Evolutionary conservation across 2,329 filamentous ascomycete genomes (phyloP), one percentile per base, ranked within the genome.

Genomic region (Dichotomopilus funicola): DNA sequence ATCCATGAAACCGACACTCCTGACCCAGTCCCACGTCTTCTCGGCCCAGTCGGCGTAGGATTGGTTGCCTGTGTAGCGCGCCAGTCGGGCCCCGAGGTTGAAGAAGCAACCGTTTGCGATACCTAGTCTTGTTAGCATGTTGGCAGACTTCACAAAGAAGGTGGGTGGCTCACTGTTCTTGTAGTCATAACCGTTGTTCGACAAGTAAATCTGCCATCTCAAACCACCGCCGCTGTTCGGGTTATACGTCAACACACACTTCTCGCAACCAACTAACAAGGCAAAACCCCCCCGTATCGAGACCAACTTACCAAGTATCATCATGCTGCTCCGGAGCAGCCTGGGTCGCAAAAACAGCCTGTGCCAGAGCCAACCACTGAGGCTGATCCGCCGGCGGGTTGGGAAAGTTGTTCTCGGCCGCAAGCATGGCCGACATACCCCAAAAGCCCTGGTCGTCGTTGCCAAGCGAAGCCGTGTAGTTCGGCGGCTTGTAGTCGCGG

Each of bases 141-240:
- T 4, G 31, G 19, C 78, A 37, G 6, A 1, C 5, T 80, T 73
- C 10, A 31, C 11, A 5, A 33, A 8, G 8, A 2, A 3, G 38
- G 7, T 19, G 37, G 6, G 1, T 7, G 8, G 1, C 62, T 58
- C 78, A 63, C 83, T 85, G 63, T 84, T 85, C 68, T 85, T 92
- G 74, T 91, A 91, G 65, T 85, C 79, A 68, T 88, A 94, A 31
- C 89, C 89, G 35, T 75, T 78, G 66, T 91, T 90, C 61, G 86
- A 85, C 1, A 80, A 74, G 55, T 84, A 88, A 57, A 92, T 87
- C 73, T 94, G 88, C 87, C 87, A 90, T 63, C 87, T 77, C 62
- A 91, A 66, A 8, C 88, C 88, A 61, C 88, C 88, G 27, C 76
- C 75, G 64, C 36, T 40, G 47, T 36, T 33, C 37, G 19, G 37